Base-by-base conservation (phyloP, 768 basidiomycete genomes). In the Panus rudis region DNA sequence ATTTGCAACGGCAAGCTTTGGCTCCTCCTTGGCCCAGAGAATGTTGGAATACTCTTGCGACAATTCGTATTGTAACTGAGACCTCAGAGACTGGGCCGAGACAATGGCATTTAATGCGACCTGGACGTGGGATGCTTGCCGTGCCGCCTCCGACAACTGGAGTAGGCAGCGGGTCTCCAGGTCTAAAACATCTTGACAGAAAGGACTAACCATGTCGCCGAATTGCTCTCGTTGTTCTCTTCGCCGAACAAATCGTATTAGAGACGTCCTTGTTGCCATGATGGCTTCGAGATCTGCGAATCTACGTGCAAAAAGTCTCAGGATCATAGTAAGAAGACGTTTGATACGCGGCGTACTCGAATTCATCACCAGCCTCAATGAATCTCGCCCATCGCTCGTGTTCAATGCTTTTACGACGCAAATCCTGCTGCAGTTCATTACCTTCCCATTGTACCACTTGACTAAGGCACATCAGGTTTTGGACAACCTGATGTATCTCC, bases 11-110 rank as follows among this genome's bases (percentile, higher is more conserved):
- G 94, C 93, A 4, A 84, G 61, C 47, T 79, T 80, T 52, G 91
- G 85, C 57, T 99, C 94, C 33, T 78, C 79, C 47, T 89, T 84
- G 8, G 76, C 62, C 91, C 94, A 98, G 6, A 98, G 71, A 14
- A 97, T 92, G 46, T 82, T 78, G 13, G 94, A 84, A 52, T 90
- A 91, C 57, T 96, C 93, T 53, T 82, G 72, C 0, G 80, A 76
- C 19, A 86, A 77, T 22, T 73, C 69, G n/a, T 66, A 65, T 3
- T 76, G 68, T 0, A 72, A 57, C 1, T 43, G 50, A 2, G 48
- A 55, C 46, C 78, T 78, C 4, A 92, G 63, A 27, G 65, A 68
- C 56, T 86, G 84, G 1, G 91, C 89, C 21, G 78, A 75, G 23
- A 88, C 70, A 27, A 93, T 70, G 4, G 92, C 81, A 55, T 94